Evolutionary conservation across 768 basidiomycete species (phyloP), one percentile per base, ranked within the genome.

Genomic region (Russula dissimulans): DNA sequence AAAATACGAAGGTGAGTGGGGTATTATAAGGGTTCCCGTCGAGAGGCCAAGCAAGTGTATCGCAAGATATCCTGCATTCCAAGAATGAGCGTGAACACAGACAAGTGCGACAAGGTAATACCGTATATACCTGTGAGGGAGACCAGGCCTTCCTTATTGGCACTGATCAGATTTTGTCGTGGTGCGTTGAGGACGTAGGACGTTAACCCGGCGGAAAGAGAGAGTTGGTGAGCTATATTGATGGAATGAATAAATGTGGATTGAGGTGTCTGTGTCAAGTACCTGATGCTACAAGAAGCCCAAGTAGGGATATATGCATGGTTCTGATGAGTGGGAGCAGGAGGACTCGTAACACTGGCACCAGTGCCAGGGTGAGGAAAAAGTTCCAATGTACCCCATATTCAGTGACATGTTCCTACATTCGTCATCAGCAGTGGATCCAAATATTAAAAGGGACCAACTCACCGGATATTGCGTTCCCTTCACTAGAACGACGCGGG

Each of bases 311-410:
- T 42, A 88, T 78, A 0, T 87, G 82, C 4, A 85, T 54, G 22
- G 69, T 71, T 14, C 72, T 68, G 47, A 93, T 77, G 36, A 91
- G 29, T 0, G 90, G 89, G 57, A 89, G 86, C 4, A 94, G 70
- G 0, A 82, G 46, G 3, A 85, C 79, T 68, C 91, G 84, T 12
- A 89, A 72, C 4, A 91, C 68, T 0, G 94, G 94, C 5, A 97
- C 70, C 0, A 91, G 65, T 0, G 87, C 92, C 22, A 98, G 78
- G 0, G 97, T 97, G 66, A 98, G 80, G 79, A 99, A 99, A 74
- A 98, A 97, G 70, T 98, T 98, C 97, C 97, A 99, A 67, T 98
- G 95, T 0, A 84, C 83, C 0, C 97, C 97, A 65, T 98, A 98
- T 73, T 99, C 97, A 0, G 94, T 87, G 56, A 89, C 86, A 61